These are phyloP conservation scores for Dispira parvispora DNA, from an alignment of 192 early-diverging fungal genomes.

Conservation along the genomic window DNA sequence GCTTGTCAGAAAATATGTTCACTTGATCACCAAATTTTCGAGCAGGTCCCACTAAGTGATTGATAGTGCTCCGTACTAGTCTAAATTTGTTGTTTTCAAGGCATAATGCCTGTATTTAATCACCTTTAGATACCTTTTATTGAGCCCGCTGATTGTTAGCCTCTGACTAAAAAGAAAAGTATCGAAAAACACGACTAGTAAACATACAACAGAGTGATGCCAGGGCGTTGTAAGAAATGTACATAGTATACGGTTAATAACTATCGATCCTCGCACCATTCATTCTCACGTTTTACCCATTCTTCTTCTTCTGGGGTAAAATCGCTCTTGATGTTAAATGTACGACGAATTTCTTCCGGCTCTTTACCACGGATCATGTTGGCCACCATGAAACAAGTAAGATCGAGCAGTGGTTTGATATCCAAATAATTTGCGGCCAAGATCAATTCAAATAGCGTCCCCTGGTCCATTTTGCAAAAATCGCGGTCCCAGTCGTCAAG, in stretches of 20 bases:
- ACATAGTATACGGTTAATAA: background rate
- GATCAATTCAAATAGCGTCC: constrained; percentile 82
- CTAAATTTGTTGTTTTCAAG: too few relatives aligned
- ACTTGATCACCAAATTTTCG: too few relatives aligned
- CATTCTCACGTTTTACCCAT: constrained; percentile 38
- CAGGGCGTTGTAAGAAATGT: too few relatives aligned
- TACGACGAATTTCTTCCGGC: constrained; percentile 71
- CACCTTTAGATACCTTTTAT: too few relatives aligned
- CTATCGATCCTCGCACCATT: constrained; percentile 42
- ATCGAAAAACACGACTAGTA: too few relatives aligned
- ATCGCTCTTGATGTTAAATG: constrained; percentile 50
- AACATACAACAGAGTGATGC: too few relatives aligned
- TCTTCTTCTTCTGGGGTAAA: constrained; percentile 61
- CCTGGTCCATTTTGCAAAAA: constrained; percentile 86
- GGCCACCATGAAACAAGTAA: constrained; percentile 70
- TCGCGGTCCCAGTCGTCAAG: constrained; percentile 85
- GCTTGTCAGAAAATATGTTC: too few relatives aligned
- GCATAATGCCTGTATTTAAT: too few relatives aligned
- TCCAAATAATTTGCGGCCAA: constrained; percentile 79
- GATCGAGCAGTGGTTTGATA: constrained; percentile 48
- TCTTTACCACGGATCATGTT: constrained; percentile 62
- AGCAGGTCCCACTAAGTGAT: too few relatives aligned
- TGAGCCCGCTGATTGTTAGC: too few relatives aligned
- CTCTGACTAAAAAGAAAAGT: too few relatives aligned
- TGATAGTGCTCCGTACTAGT: too few relatives aligned